Evolutionary conservation across 768 basidiomycete genomes (phyloP).

Genomic region (Butyriboletus loyo): DNA sequence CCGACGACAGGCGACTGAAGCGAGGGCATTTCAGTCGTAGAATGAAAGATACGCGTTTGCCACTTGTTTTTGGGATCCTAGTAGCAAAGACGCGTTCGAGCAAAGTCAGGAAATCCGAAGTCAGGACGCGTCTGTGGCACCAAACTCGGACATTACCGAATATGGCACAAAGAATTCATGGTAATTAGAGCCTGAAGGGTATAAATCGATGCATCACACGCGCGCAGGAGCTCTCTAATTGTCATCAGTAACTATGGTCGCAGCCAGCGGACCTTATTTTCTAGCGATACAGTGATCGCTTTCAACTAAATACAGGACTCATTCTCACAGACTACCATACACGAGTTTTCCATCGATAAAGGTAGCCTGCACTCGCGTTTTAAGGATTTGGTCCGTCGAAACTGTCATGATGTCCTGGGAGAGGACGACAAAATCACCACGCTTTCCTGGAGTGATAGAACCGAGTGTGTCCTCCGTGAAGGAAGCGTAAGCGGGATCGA

Average conservation of each 20-base stretch:
- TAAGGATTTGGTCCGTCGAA: constrained; percentile 53
- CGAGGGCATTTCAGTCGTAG: constrained; percentile 19
- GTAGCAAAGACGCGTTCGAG: constrained; percentile 1
- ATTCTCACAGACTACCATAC: constrained; percentile 38
- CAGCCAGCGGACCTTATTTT: neutral
- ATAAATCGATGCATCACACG: neutral
- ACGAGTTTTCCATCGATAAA: constrained; percentile 68
- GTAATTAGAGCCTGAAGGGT: neutral
- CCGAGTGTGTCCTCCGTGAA: constrained; percentile 74
- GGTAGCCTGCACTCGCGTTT: constrained; percentile 68
- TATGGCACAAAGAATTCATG: neutral
- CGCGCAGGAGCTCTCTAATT: neutral
- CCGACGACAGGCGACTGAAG: constrained; percentile 17
- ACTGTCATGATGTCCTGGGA: constrained; percentile 80
- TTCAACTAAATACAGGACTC: neutral
- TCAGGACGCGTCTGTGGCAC: constrained; percentile 29
- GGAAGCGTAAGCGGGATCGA: constrained; percentile 83
- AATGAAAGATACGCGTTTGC: neutral
- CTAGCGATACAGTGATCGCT: neutral
- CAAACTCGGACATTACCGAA: constrained; percentile 11
- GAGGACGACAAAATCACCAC: constrained; percentile 83
- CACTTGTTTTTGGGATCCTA: neutral
- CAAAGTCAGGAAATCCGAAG: neutral
- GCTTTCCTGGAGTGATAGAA: constrained; percentile 74
- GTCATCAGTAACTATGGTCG: neutral